These are phyloP conservation scores for Lepidium didymum DNA, from an alignment of 345 rosid genomes.

Conservation along the genomic window DNA sequence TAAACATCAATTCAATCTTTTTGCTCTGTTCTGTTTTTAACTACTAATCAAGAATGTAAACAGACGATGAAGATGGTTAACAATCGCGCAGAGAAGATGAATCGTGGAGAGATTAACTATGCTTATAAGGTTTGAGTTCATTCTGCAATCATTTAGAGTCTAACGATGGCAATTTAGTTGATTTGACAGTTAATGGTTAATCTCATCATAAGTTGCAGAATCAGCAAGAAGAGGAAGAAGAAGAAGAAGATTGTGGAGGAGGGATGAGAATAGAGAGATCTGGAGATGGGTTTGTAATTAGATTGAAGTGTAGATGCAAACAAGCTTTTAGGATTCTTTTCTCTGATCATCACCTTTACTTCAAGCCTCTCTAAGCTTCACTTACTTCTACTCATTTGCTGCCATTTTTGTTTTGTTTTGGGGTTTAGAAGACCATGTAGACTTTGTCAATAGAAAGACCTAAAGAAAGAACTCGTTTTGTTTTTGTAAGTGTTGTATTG, in stretches of 20 bases:
- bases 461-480: not conserved
- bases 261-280: slow-evolving; percentile 35
- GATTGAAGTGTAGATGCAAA: slow-evolving; percentile 27
- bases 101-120: slow-evolving; percentile 8
- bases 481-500: not conserved
- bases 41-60: not conserved
- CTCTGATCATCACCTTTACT: slow-evolving; percentile 26
- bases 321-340: slow-evolving; percentile 25
- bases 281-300: slow-evolving; percentile 27
- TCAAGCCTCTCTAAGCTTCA: slow-evolving; percentile 17
- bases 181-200: not conserved
- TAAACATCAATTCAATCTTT: not conserved
- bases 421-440: not conserved
- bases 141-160: not conserved
- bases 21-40: not conserved
- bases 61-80: slow-evolving; percentile 12
- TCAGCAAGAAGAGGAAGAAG: not conserved
- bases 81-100: not conserved
- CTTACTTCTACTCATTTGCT: not conserved
- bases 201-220: not conserved
- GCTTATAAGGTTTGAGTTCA: slow-evolving; percentile 2
- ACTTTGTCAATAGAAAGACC: not conserved
- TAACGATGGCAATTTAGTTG: not conserved
- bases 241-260: slow-evolving; percentile 23
- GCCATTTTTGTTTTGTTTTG: not conserved